Percentiles rank a stretch among this genome's conserved stretches.
These are phyloP conservation scores for Candida lessepsii DNA, from an alignment of 805 yeast species.

Conservation along the genomic window DNA sequence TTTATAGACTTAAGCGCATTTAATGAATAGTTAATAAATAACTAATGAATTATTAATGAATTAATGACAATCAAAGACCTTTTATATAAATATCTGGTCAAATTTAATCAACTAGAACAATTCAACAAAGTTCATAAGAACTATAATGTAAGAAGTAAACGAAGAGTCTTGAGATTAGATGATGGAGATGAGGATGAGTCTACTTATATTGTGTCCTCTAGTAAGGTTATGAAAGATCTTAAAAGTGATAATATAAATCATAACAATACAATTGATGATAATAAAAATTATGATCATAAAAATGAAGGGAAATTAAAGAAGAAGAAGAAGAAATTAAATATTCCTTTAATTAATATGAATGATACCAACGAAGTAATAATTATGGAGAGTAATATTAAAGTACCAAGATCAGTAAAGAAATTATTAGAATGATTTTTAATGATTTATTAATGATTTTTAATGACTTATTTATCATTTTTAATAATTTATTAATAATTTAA, in stretches of 20 bases:
- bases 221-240: too few relatives aligned
- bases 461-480: too few relatives aligned
- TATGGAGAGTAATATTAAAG: conserved; percentile 3
- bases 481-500: too few relatives aligned
- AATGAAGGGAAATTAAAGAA: not conserved
- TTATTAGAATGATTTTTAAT: not conserved
- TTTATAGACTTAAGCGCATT: not conserved
- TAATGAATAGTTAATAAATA: too few relatives aligned
- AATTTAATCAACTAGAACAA: conserved; percentile 8
- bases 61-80: not conserved
- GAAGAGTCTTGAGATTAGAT: too few relatives aligned
- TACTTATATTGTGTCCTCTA: too few relatives aligned
- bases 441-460: not conserved
- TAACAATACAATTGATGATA: too few relatives aligned
- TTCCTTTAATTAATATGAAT: conserved; percentile 6
- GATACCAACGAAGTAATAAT: conserved; percentile 7
- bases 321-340: conserved; percentile 8
- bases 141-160: too few relatives aligned
- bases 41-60: too few relatives aligned
- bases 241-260: too few relatives aligned
- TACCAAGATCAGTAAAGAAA: conserved; percentile 9
- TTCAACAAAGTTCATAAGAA: conserved; percentile 1
- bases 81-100: conserved; percentile 11
- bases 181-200: too few relatives aligned
- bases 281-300: not conserved